Conservation (phyloP, 108 stramenopile genomes). For the Pseudonitzschia pungens region DNA sequence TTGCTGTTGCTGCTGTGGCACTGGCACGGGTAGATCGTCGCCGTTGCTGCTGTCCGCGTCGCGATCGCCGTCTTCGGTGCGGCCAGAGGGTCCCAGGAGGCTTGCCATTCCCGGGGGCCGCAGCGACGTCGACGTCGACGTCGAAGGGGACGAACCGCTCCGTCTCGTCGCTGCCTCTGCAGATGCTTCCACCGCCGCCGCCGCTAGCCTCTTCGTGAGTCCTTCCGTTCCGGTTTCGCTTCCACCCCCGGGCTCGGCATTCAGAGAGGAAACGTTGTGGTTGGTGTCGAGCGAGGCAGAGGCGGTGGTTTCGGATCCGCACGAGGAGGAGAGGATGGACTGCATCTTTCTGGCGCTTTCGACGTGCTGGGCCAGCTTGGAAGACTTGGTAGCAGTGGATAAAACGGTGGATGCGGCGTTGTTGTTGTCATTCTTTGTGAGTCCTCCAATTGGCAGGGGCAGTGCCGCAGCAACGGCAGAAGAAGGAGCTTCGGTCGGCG, state of each 20-base stretch:
- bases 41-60: neutral
- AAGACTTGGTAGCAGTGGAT: too few species aligned
- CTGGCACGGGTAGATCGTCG: neutral
- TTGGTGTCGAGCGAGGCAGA: neutral
- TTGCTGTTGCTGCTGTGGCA: neutral
- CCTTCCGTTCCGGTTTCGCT: too few species aligned
- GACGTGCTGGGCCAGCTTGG: conserved; percentile 3
- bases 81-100: neutral
- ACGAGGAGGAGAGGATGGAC: conserved; percentile 4
- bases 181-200: too few species aligned
- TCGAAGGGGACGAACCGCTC: neutral
- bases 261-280: neutral
- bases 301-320: conserved; percentile 6
- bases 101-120: neutral
- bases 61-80: neutral
- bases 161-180: too few species aligned
- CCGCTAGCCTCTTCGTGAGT: too few species aligned
- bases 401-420: too few species aligned
- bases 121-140: neutral
- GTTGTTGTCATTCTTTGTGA: neutral
- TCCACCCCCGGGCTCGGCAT: neutral
- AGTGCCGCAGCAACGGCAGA: too few species aligned
- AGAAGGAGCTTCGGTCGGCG: too few species aligned
- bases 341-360: conserved; percentile 14
- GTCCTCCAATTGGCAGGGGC: neutral